Percentiles rank a stretch among this genome's conserved stretches.
phyloP scores from a whole-genome alignment of 352 stramenopile species.

The Phytophthora tubulina region DNA sequence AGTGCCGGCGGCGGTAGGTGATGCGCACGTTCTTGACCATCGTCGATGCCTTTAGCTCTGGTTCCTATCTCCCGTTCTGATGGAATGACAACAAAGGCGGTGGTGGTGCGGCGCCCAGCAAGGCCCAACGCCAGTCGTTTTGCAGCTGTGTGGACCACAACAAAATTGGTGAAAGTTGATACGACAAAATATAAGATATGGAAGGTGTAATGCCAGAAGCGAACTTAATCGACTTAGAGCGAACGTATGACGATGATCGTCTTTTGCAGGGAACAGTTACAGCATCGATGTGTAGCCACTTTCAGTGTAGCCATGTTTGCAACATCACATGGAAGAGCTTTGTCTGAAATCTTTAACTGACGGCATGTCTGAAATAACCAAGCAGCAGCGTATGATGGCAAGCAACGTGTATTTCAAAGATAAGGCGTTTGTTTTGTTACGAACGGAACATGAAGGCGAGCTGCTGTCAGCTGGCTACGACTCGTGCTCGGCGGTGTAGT shows the following conservation, averaged over 20 bases:
- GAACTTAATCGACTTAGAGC: no score
- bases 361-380: no score
- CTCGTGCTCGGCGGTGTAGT: conserved; percentile 33
- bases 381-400: no score
- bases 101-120: conserved; percentile 30
- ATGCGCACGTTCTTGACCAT: conserved; percentile 97
- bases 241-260: no score
- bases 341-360: no score
- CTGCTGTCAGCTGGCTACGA: conserved; percentile 3
- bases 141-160: conserved; percentile 31
- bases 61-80: conserved; percentile 79
- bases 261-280: no score
- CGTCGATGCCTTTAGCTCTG: conserved; percentile 58
- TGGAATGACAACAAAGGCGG: conserved; percentile 51
- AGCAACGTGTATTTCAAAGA: no score
- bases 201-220: no score
- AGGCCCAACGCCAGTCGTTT: conserved; percentile 67
- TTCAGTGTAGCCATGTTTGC: no score
- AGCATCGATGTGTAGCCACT: no score
- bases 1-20: conserved; percentile 96
- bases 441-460: neutral
- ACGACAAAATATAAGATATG: no score
- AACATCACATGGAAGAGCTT: no score
- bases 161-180: neutral
- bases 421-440: neutral